Evolutionary conservation across 2,329 filamentous ascomycete species (phyloP).

Genomic region (Pseudocercospora fuligena): DNA sequence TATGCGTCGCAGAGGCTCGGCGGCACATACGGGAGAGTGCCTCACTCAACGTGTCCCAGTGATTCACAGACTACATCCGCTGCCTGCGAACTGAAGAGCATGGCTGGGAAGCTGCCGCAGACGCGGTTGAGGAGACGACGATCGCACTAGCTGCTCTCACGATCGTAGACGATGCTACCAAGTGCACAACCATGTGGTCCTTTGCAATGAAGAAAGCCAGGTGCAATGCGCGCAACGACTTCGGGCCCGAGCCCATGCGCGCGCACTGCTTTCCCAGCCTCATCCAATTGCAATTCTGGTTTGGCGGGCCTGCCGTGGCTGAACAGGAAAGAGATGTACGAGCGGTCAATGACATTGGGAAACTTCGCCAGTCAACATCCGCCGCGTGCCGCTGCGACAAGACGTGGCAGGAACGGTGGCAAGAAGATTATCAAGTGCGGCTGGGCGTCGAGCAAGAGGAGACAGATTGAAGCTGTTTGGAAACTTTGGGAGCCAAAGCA

Average conservation of each 20-base stretch:
- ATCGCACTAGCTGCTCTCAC: constrained; percentile 4
- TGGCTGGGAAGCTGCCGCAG: neutral
- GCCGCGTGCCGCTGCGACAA: neutral
- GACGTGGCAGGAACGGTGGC: constrained; percentile 22
- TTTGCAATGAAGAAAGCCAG: neutral
- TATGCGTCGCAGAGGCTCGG: neutral
- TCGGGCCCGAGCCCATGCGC: neutral
- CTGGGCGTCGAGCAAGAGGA: constrained; percentile 17
- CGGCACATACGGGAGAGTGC: neutral
- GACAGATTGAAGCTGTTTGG: constrained; percentile 14
- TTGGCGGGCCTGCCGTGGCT: constrained; percentile 3
- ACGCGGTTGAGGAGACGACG: neutral
- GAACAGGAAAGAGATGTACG: constrained; percentile 5
- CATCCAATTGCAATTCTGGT: constrained; percentile 1
- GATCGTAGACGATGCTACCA: constrained; percentile 2
- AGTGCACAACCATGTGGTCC: neutral
- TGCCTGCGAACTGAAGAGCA: neutral
- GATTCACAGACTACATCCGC: neutral
- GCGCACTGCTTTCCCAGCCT: neutral
- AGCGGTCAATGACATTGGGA: constrained; percentile 1
- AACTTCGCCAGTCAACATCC: constrained; percentile 7
- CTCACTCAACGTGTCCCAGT: neutral
- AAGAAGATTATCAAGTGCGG: constrained; percentile 22
- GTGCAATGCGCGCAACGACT: neutral
- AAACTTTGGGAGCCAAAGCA: constrained; percentile 27